phyloP scores from a whole-genome alignment of 192 early-diverging fungal genomes.

The Coemansia sp. region DNA sequence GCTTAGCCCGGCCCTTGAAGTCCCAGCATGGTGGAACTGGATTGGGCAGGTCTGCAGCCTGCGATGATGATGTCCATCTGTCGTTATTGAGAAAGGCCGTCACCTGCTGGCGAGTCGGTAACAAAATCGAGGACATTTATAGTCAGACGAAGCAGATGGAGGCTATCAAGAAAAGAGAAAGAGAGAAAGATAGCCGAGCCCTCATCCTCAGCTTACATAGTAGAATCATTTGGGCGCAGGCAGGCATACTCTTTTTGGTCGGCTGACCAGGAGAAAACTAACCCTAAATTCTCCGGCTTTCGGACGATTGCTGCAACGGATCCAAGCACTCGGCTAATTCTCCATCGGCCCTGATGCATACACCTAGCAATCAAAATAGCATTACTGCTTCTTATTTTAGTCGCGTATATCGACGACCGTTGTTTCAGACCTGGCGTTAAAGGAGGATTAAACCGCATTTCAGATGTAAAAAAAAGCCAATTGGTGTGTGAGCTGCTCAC shows the following conservation, averaged over 20 bases:
- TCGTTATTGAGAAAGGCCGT: constrained; percentile 35
- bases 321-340: neutral
- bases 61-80: constrained; percentile 21
- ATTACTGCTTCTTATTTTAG: neutral
- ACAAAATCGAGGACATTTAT: constrained; percentile 11
- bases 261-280: too few relatives aligned
- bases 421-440: neutral
- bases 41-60: constrained; percentile 14
- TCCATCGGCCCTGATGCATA: constrained; percentile 16
- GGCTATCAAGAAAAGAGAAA: neutral
- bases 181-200: neutral
- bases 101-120: constrained; percentile 41
- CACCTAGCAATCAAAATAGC: neutral
- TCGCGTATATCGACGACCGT: neutral
- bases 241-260: too few relatives aligned
- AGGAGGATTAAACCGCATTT: neutral
- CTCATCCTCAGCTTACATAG: neutral
- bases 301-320: neutral
- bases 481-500: too few relatives aligned
- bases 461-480: neutral
- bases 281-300: neutral
- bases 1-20: constrained; percentile 27
- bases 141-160: too few relatives aligned
- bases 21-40: constrained; percentile 50
- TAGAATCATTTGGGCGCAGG: too few relatives aligned